phyloP scores from a whole-genome alignment of 1,284 basidiomycete species.

The Moniliophthora roreri region DNA sequence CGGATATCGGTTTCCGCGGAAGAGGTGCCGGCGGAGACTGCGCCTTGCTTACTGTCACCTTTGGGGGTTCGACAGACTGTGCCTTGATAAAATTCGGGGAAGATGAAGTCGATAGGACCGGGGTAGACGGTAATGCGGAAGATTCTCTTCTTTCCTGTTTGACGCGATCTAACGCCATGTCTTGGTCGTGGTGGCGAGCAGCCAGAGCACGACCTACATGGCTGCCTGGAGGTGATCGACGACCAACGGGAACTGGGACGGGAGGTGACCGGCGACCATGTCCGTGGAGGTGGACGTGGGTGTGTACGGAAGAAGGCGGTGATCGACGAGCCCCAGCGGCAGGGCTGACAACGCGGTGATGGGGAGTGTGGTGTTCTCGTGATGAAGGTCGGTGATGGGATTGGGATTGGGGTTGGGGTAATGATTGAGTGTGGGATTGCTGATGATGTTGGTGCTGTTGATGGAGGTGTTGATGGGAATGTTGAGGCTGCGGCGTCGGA shows the following conservation, averaged over 20 bases:
- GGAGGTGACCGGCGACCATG: constrained; percentile 18
- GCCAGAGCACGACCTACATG: constrained; percentile 42
- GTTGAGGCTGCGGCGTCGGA: neutral
- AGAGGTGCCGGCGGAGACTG: neutral
- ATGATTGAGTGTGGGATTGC: no score
- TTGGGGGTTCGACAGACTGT: neutral
- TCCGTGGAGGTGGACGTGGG: constrained; percentile 13
- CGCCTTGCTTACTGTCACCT: neutral
- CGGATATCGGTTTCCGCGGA: no score
- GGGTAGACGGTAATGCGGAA: constrained; percentile 5
- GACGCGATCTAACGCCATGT: constrained; percentile 9
- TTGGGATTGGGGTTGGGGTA: no score
- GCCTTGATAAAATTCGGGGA: neutral
- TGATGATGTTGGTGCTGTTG: no score
- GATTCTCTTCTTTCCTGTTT: constrained; percentile 15
- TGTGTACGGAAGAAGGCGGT: constrained; percentile 11
- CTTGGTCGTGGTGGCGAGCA: constrained; percentile 30
- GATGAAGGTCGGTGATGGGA: no score
- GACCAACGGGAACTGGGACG: constrained; percentile 25
- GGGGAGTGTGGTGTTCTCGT: neutral
- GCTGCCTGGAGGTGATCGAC: constrained; percentile 46
- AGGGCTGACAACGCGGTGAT: constrained; percentile 14
- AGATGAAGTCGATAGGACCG: neutral
- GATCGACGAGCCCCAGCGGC: neutral
- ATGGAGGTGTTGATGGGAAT: neutral